A percentile compares a stretch with the other conserved stretches of the same genome.
These are phyloP conservation scores for Mycena citricolor DNA, from an alignment of 1,284 basidiomycete species.

Conservation along the genomic window DNA sequence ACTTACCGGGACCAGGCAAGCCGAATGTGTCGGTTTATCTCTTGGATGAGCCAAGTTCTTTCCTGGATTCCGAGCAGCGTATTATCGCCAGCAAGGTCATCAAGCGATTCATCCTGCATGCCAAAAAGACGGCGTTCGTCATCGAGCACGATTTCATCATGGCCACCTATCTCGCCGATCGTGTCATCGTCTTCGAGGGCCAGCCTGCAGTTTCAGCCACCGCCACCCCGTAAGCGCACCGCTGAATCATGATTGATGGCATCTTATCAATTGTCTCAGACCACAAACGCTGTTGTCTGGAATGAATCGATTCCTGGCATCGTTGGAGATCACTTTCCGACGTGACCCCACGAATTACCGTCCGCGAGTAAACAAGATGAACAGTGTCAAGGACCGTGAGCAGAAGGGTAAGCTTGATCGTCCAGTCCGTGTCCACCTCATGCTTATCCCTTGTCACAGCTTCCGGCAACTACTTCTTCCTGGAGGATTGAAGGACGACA, in stretches of 20 bases:
- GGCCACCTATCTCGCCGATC: slow-evolving; percentile 96
- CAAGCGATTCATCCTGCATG: slow-evolving; percentile 92
- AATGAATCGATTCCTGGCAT: slow-evolving; percentile 92
- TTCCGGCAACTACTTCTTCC: too few relatives aligned
- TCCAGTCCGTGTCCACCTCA: too few relatives aligned
- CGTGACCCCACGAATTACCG: slow-evolving; percentile 94
- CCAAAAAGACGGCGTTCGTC: slow-evolving; percentile 95
- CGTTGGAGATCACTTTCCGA: slow-evolving; percentile 93
- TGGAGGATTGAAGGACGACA: too few relatives aligned
- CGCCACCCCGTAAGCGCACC: slow-evolving; percentile 72
- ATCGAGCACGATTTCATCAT: slow-evolving; percentile 99
- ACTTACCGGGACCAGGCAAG: slow-evolving; percentile 47
- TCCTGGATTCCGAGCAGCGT: slow-evolving; percentile 97
- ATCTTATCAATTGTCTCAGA: slow-evolving; percentile 37
- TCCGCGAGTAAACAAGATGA: slow-evolving; percentile 91
- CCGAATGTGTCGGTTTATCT: slow-evolving; percentile 84
- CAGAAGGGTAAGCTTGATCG: slow-evolving; percentile 82
- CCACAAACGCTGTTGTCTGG: slow-evolving; percentile 83
- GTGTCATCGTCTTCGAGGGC: slow-evolving; percentile 95
- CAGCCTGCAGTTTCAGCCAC: slow-evolving; percentile 80
- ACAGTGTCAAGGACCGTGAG: slow-evolving; percentile 92
- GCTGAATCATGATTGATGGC: slow-evolving; percentile 18
- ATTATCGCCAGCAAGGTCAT: slow-evolving; percentile 96
- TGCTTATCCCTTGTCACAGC: too few relatives aligned
- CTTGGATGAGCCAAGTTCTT: slow-evolving; percentile 84